Evolutionary conservation across 225 moss, liverwort and hornwort species (phyloP), one percentile per base, ranked within the genome.

Genomic region (Neckera pumila): DNA sequence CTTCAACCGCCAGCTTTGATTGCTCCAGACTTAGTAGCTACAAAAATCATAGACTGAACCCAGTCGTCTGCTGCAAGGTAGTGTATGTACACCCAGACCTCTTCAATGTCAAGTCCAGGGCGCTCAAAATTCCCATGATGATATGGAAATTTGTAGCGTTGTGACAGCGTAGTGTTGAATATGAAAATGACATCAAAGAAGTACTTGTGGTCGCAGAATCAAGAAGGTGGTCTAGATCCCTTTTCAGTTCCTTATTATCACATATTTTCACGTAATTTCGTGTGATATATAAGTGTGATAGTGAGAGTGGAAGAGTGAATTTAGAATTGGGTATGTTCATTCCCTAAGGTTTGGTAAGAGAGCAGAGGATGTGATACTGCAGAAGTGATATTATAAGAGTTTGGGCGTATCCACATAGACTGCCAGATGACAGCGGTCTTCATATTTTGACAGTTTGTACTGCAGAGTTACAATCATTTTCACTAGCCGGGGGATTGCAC

Each of bases 11-110:
- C 93, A 40, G 92, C 93, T 47, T 90, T 94, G 25, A 90, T 91
- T 76, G 92, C 93, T 61, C 92, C 93, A 10, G 93, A 94, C 86
- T 90, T 94, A 64, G 93, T 94, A 20, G 93, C 92, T 60, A 94
- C 93, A 31, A 94, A 94, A 91, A 92, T 94, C 80, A 86, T 94
- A 31, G 93, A 93, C 76, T 93, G 77, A 80, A 43, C 60, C 53
- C 80, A 38, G 49, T 63, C 74, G n/a, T 18, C 61, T 61, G 45
- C 47, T 20, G 72, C 78, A 65, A 78, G 59, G 43, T 87, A 45
- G 70, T 60, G 71, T 47, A 71, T 60, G 71, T 81, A 61, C 87
- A 87, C 71, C 61, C 49, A 71, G 51, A 81, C 72, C 61, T 87
- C 61, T 60, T 51, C 45, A 58, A 60, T 72, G 71, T 79, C 86